Conservation (phyloP, 345 rosid genomes). For the Rhizophora mangle region DNA sequence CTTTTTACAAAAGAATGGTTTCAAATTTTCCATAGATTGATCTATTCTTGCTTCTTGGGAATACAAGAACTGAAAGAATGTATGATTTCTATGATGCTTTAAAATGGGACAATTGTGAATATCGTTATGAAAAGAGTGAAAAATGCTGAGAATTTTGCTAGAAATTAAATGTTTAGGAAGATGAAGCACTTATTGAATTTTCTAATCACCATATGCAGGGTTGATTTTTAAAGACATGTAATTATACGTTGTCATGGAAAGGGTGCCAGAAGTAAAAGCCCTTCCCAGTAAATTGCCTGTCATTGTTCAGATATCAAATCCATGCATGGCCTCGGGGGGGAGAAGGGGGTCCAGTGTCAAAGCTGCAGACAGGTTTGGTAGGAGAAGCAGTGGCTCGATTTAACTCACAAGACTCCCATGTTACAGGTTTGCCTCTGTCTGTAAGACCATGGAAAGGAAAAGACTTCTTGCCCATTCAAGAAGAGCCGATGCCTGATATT, state of each 20-base stretch:
- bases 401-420: constrained; percentile 27
- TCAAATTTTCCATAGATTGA: too few relatives aligned
- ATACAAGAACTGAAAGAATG: background rate
- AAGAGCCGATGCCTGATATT: constrained; percentile 43
- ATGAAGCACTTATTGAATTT: constrained; percentile 11
- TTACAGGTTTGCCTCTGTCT: constrained; percentile 35
- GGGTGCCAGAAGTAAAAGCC: constrained; percentile 51
- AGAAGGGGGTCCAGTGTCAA: constrained; percentile 34
- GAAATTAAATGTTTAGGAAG: constrained; percentile 8
- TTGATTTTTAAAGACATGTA: constrained; percentile 31
- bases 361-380: constrained; percentile 38
- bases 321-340: constrained; percentile 26
- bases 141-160: background rate
- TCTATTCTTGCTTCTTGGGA: background rate
- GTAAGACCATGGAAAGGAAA: constrained; percentile 60
- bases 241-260: constrained; percentile 53
- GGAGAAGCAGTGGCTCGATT: constrained; percentile 45
- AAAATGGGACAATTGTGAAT: background rate
- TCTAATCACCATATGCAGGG: constrained; percentile 35
- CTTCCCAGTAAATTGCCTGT: constrained; percentile 51
- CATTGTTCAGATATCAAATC: constrained; percentile 39
- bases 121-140: background rate
- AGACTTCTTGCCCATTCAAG: constrained; percentile 41
- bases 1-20: background rate
- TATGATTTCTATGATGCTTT: background rate